Conservation (phyloP, 257 asterid genomes). For the Ligustrum vulgare region DNA sequence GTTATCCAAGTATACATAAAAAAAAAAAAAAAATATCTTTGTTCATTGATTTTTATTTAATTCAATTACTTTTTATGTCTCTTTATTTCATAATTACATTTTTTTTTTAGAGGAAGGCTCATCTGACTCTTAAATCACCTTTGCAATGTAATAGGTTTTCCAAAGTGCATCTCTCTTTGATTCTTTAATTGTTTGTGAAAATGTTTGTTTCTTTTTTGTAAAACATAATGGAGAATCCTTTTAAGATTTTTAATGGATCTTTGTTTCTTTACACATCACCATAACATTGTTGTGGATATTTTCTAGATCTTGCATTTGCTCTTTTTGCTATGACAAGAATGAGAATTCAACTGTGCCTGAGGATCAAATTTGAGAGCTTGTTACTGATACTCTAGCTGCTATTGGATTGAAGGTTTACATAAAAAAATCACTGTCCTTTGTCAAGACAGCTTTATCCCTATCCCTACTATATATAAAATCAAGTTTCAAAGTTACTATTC, state of each 20-base stretch:
- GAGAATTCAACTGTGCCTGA: conserved; percentile 90
- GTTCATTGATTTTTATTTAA: no score
- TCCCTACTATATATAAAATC: no score
- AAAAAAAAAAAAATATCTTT: no score
- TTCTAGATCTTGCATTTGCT: not conserved
- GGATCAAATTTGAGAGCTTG: conserved; percentile 81
- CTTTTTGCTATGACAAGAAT: conserved; percentile 45
- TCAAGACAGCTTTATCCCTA: conserved; percentile 11
- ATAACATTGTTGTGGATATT: not conserved
- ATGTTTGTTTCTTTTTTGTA: conserved; percentile 96
- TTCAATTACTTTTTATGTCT: no score
- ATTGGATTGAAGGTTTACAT: conserved; percentile 89
- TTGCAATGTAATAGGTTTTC: conserved; percentile 65
- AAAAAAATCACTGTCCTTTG: not conserved
- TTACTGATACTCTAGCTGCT: conserved; percentile 92
- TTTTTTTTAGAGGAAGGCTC: no score
- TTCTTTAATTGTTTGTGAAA: conserved; percentile 94
- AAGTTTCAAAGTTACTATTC: no score
- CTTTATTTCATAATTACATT: no score
- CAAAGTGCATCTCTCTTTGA: conserved; percentile 99
- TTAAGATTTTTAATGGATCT: not conserved
- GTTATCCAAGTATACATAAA: no score
- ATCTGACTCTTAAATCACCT: conserved; percentile 30
- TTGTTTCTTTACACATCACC: conserved; percentile 3
- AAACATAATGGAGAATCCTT: conserved; percentile 31